phyloP scores from a whole-genome alignment of 2,329 filamentous ascomycete species.

The Pseudogymnoascus sp. region DNA sequence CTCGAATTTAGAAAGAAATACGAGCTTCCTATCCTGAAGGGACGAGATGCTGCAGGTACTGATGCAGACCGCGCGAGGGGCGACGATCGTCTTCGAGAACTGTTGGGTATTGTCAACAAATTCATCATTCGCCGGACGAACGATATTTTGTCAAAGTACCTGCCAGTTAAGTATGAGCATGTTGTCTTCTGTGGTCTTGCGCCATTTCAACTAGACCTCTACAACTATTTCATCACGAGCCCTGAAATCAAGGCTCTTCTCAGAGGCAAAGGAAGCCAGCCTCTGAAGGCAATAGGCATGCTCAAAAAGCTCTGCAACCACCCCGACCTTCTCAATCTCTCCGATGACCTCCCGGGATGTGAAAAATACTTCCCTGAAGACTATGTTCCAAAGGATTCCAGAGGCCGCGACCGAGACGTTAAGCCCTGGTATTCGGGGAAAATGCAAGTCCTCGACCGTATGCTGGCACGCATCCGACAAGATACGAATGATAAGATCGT shows the following conservation, averaged over 20 bases:
- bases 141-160: slow-evolving; percentile 93
- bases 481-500: slow-evolving; percentile 99
- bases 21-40: slow-evolving; percentile 83
- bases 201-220: slow-evolving; percentile 84
- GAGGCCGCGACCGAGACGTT: slow-evolving; percentile 83
- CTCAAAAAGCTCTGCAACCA: slow-evolving; percentile 99
- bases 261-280: slow-evolving; percentile 88
- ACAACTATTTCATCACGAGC: slow-evolving; percentile 95
- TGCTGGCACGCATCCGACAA: slow-evolving; percentile 89
- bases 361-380: slow-evolving; percentile 76
- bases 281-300: slow-evolving; percentile 90
- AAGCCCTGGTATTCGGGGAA: slow-evolving; percentile 97
- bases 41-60: slow-evolving; percentile 81
- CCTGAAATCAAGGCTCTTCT: slow-evolving; percentile 89
- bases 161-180: slow-evolving; percentile 97
- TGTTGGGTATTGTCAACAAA: slow-evolving; percentile 84
- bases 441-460: slow-evolving; percentile 95
- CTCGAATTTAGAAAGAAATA: slow-evolving; percentile 89
- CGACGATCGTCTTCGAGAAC: slow-evolving; percentile 70
- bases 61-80: slow-evolving; percentile 75
- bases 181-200: slow-evolving; percentile 96
- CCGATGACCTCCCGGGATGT: slow-evolving; percentile 76
- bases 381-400: slow-evolving; percentile 76
- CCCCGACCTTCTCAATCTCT: slow-evolving; percentile 78
- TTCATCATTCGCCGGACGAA: slow-evolving; percentile 98